These are phyloP conservation scores for Taphrina wiesneri DNA, from an alignment of 1,139 yeast species.

Conservation along the genomic window DNA sequence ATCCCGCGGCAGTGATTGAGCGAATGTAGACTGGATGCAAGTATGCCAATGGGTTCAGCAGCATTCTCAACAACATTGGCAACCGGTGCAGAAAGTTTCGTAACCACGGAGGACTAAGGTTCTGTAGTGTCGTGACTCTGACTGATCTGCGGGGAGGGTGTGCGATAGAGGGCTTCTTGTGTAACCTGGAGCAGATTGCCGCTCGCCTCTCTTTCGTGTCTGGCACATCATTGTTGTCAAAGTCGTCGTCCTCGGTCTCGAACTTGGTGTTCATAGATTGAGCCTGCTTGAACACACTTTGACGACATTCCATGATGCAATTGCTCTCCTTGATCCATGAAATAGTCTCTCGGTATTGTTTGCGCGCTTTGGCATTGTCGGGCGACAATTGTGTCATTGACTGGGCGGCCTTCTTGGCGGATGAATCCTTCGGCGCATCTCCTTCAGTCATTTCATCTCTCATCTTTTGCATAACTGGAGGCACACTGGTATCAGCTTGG, in stretches of 20 bases:
- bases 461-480: constrained; percentile 23
- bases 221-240: neutral
- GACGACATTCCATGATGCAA: constrained; percentile 12
- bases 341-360: constrained; percentile 13
- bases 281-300: neutral
- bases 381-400: constrained; percentile 21
- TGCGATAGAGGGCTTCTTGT: constrained; percentile 24
- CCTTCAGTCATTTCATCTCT: constrained; percentile 26
- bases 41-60: constrained; percentile 19
- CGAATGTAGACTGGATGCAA: constrained; percentile 24
- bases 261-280: neutral
- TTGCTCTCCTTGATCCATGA: constrained; percentile 22
- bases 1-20: constrained; percentile 31
- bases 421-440: constrained; percentile 20
- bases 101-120: constrained; percentile 21
- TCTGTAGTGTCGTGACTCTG: constrained; percentile 24
- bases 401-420: constrained; percentile 13
- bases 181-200: constrained; percentile 21
- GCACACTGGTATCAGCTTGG: constrained; percentile 5
- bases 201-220: constrained; percentile 26
- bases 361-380: constrained; percentile 10
- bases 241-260: constrained; percentile 1
- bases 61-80: constrained; percentile 21
- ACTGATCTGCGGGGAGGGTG: constrained; percentile 25
- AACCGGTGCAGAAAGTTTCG: constrained; percentile 30